Conservation (phyloP, 148 eudicot species). For the Rhododendron ferrugineum region DNA sequence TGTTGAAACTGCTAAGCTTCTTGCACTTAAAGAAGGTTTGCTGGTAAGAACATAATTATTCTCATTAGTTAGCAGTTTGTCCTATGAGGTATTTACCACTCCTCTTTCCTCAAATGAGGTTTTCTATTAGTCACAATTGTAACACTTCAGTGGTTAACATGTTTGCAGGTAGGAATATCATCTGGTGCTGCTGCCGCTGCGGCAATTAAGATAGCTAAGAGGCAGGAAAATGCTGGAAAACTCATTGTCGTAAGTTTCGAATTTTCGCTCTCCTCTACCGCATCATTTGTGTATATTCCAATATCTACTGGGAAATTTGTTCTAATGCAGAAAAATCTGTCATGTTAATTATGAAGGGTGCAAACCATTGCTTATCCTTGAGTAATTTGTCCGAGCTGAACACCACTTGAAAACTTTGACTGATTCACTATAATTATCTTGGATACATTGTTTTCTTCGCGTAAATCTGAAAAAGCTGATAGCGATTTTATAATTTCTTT, state of each 20-base stretch:
- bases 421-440: background rate
- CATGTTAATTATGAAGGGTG: too few relatives aligned
- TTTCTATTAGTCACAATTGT: background rate
- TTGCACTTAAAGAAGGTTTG: slow-evolving; percentile 27
- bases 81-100: background rate
- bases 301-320: too few relatives aligned
- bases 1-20: slow-evolving; percentile 51
- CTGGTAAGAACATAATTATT: slow-evolving; percentile 35
- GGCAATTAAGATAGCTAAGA: slow-evolving; percentile 71
- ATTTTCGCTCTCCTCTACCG: background rate
- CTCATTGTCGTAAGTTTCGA: background rate
- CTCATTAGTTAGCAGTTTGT: too few relatives aligned
- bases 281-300: too few relatives aligned
- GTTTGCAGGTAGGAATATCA: slow-evolving; percentile 83
- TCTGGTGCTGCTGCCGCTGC: slow-evolving; percentile 95
- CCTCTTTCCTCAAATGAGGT: background rate
- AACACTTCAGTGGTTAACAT: background rate
- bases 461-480: background rate
- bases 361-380: too few relatives aligned
- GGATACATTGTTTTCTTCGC: background rate
- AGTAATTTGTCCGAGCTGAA: background rate
- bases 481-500: background rate
- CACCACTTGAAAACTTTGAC: background rate
- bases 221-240: slow-evolving; percentile 85
- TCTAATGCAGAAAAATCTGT: too few relatives aligned